These are phyloP conservation scores for Cicer cuneatum DNA, from an alignment of 306 rosid genomes.

Conservation along the genomic window DNA sequence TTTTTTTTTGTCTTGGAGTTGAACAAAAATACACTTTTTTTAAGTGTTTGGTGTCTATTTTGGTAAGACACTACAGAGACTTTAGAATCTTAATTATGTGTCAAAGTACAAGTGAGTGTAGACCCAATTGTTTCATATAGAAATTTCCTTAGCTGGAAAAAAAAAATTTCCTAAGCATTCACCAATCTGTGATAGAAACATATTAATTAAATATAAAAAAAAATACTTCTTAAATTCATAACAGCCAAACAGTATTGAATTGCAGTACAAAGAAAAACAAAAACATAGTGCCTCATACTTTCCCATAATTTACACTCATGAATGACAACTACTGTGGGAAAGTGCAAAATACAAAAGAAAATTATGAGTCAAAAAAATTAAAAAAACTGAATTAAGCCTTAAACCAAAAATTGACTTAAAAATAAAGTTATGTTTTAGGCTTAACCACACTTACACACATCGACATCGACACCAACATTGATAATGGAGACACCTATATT, in stretches of 20 bases:
- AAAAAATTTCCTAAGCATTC: slow-evolving; percentile 39
- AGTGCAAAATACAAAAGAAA: slow-evolving; percentile 39
- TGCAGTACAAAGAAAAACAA: slow-evolving; percentile 49
- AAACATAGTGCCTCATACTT: slow-evolving; percentile 50
- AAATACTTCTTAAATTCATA: slow-evolving; percentile 43
- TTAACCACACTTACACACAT: too few relatives aligned
- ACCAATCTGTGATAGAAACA: too few relatives aligned
- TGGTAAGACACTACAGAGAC: too few relatives aligned
- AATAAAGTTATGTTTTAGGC: slow-evolving; percentile 22
- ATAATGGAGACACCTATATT: too few relatives aligned
- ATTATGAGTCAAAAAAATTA: slow-evolving; percentile 13
- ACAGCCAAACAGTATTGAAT: slow-evolving; percentile 42
- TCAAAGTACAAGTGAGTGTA: background rate
- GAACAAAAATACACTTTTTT: too few relatives aligned
- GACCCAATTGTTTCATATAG: slow-evolving; percentile 3
- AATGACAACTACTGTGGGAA: slow-evolving; percentile 51
- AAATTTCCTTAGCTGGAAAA: background rate
- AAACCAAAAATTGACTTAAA: slow-evolving; percentile 37
- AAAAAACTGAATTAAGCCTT: slow-evolving; percentile 51
- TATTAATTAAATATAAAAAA: too few relatives aligned
- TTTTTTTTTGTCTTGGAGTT: too few relatives aligned
- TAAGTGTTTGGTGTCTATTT: too few relatives aligned
- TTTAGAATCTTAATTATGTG: background rate
- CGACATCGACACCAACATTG: too few relatives aligned
- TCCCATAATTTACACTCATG: slow-evolving; percentile 50